Conservation (phyloP, 805 yeast species). For the Kuraishia floccosa region DNA sequence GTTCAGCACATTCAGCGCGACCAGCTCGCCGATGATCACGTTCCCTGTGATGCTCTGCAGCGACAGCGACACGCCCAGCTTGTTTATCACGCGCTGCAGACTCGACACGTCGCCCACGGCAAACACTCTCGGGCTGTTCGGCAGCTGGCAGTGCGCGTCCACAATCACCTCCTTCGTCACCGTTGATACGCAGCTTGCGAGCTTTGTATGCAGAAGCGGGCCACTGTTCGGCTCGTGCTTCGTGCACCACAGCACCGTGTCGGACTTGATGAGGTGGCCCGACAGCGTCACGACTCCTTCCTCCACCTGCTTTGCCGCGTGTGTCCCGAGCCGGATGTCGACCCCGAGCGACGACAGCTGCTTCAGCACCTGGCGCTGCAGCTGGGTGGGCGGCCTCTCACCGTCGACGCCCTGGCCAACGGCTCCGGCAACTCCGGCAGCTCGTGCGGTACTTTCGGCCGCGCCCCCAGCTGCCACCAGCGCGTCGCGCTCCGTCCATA, state of each 20-base stretch:
- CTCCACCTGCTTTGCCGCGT: neutral
- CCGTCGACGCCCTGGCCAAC: neutral
- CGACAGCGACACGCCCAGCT: constrained; percentile 3
- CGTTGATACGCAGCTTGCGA: constrained; percentile 3
- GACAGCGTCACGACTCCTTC: neutral
- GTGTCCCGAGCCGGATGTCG: constrained; percentile 1
- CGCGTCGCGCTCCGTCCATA: neutral
- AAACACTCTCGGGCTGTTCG: constrained; percentile 1
- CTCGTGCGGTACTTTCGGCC: neutral
- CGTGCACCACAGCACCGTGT: constrained; percentile 5
- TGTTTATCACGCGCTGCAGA: constrained; percentile 3
- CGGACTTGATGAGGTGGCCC: constrained; percentile 3
- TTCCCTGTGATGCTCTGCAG: constrained; percentile 4
- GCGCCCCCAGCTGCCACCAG: neutral
- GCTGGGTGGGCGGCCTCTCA: neutral
- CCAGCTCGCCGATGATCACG: constrained; percentile 4
- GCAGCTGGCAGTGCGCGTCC: constrained; percentile 1
- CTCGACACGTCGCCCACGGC: constrained; percentile 6
- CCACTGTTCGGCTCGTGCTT: constrained; percentile 3
- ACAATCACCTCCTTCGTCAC: constrained; percentile 4
- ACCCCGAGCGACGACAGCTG: constrained; percentile 3
- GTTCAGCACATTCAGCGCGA: constrained; percentile 4
- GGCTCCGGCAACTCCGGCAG: no score
- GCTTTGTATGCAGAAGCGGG: constrained; percentile 2
- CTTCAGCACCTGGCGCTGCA: neutral